These are phyloP conservation scores for Trichocladium uniseriatum DNA, from an alignment of 495 filamentous ascomycete species.

Conservation along the genomic window DNA sequence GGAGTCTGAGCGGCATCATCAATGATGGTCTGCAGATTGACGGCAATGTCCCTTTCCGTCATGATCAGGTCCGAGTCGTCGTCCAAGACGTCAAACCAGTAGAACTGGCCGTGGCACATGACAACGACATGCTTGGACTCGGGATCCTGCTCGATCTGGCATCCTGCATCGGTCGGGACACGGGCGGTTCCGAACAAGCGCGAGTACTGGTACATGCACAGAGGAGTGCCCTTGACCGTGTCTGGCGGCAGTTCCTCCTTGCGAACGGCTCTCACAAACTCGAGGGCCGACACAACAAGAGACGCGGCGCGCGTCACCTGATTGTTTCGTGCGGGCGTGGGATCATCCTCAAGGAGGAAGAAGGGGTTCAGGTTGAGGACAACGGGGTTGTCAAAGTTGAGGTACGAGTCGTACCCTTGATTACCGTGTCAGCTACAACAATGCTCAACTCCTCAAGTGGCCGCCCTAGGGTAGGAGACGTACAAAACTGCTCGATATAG, in stretches of 20 bases:
- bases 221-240: constrained; percentile 65
- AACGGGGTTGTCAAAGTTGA: constrained; percentile 96
- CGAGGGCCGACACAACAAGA: constrained; percentile 76
- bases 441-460: background rate
- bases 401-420: constrained; percentile 94
- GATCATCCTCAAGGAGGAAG: constrained; percentile 95
- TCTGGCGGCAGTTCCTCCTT: constrained; percentile 91
- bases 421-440: constrained; percentile 1
- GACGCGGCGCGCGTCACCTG: constrained; percentile 94
- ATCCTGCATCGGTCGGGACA: constrained; percentile 89
- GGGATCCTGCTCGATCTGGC: constrained; percentile 89
- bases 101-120: constrained; percentile 91
- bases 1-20: constrained; percentile 83
- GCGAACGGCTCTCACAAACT: constrained; percentile 87
- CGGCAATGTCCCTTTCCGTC: constrained; percentile 86
- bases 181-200: constrained; percentile 91
- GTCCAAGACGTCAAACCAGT: constrained; percentile 97
- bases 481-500: constrained; percentile 99
- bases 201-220: constrained; percentile 98
- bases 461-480: constrained; percentile 26
- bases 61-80: constrained; percentile 93
- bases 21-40: constrained; percentile 87
- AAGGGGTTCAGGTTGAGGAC: constrained; percentile 97
- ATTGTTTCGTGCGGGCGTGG: constrained; percentile 89
- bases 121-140: constrained; percentile 87